A percentile compares a stretch with the other conserved stretches of the same genome.
Conservation (phyloP, 495 filamentous ascomycete species). For the Talaromyces liani region DNA sequence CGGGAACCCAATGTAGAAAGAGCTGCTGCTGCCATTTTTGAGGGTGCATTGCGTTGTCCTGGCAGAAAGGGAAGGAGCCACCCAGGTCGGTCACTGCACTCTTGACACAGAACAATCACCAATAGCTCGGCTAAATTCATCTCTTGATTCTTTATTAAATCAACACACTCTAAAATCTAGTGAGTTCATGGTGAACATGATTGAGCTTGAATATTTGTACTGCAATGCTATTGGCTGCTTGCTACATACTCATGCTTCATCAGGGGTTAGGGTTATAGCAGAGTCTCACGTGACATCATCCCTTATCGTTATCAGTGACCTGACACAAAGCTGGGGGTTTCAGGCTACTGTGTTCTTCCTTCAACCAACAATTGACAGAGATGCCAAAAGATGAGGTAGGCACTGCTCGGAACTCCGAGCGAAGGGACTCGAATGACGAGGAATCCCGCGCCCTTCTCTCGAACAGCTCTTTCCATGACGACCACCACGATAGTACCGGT, state of each 20-base stretch:
- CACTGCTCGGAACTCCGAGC: slow-evolving; percentile 22
- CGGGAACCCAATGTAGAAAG: not conserved
- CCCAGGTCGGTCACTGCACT: not conserved
- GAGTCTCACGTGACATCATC: slow-evolving; percentile 2
- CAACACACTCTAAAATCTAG: not conserved
- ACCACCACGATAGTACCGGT: slow-evolving; percentile 16
- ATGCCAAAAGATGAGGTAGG: slow-evolving; percentile 38
- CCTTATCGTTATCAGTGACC: slow-evolving; percentile 8
- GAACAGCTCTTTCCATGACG: slow-evolving; percentile 9
- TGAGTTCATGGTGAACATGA: not conserved
- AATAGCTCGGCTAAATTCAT: not conserved
- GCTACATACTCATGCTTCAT: not conserved
- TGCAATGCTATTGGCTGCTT: not conserved
- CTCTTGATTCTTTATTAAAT: not conserved
- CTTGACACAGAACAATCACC: not conserved
- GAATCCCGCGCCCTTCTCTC: slow-evolving; percentile 26
- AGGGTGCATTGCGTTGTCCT: not conserved
- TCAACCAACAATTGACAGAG: slow-evolving; percentile 18
- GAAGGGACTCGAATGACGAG: slow-evolving; percentile 18
- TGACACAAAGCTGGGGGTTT: not conserved
- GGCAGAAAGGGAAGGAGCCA: not conserved
- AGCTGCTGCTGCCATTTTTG: not conserved
- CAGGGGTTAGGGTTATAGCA: not conserved
- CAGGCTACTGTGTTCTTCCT: slow-evolving; percentile 6
- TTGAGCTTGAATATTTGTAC: not conserved